Conservation (phyloP, 495 filamentous ascomycete genomes). For the Hypoxylon intermedium region DNA sequence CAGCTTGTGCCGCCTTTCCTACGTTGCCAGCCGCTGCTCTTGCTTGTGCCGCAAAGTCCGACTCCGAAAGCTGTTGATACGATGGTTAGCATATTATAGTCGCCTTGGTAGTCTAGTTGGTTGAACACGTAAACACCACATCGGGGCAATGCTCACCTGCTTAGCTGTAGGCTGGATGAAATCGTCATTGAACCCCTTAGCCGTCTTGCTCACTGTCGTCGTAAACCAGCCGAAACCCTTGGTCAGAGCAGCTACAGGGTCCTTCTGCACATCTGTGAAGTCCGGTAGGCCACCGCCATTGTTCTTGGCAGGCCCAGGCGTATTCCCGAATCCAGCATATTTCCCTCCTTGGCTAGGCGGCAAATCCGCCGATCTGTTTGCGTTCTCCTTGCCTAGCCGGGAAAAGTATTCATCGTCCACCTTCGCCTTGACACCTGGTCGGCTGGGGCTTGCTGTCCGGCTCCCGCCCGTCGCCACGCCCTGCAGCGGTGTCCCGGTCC, state of each 20-base stretch:
- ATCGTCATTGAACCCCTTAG: slow-evolving; percentile 85
- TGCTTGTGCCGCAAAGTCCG: slow-evolving; percentile 87
- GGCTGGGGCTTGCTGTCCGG: slow-evolving; percentile 69
- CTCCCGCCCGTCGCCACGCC: slow-evolving; percentile 78
- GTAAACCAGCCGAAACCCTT: slow-evolving; percentile 97
- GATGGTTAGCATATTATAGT: slow-evolving; percentile 7
- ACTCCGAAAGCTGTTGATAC: slow-evolving; percentile 70
- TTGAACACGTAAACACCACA: no score
- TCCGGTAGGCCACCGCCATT: slow-evolving; percentile 60
- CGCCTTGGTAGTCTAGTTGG: no score
- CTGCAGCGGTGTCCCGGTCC: slow-evolving; percentile 49
- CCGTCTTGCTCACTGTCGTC: slow-evolving; percentile 81
- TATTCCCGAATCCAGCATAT: slow-evolving; percentile 87
- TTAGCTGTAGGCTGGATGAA: slow-evolving; percentile 91
- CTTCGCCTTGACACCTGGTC: slow-evolving; percentile 52
- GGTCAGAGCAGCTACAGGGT: slow-evolving; percentile 84
- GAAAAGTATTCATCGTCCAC: slow-evolving; percentile 90
- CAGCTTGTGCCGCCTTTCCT: slow-evolving; percentile 64
- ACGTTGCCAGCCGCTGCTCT: slow-evolving; percentile 70
- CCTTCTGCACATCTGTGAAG: slow-evolving; percentile 85
- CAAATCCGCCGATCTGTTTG: slow-evolving; percentile 71
- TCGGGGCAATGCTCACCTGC: slow-evolving; percentile 62
- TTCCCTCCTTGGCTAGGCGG: slow-evolving; percentile 91
- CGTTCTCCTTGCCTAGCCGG: slow-evolving; percentile 79
- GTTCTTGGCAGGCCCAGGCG: slow-evolving; percentile 55